Conservation (phyloP, 202 grass and related monocot species). For the Schoenoplectus tabernaemontani region DNA sequence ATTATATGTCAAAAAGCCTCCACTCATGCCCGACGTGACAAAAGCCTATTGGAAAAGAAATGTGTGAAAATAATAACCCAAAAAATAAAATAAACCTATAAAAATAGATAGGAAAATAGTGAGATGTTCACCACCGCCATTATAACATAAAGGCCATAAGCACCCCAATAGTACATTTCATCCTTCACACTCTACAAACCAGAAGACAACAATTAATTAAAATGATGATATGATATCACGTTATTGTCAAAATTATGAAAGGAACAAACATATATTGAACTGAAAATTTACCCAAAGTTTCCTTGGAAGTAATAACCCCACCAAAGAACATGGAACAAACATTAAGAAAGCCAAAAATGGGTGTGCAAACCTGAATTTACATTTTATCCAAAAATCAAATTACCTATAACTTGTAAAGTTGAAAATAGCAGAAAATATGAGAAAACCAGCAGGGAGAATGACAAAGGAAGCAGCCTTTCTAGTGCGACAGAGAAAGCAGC, state of each 20-base stretch:
- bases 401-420: background rate
- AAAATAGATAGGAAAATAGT: conserved; percentile 24
- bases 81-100: background rate
- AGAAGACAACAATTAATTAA: conserved; percentile 12
- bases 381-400: conserved; percentile 10
- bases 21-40: conserved; percentile 55
- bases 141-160: conserved; percentile 78
- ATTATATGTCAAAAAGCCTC: conserved; percentile 87
- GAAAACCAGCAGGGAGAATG: background rate
- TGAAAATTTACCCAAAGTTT: conserved; percentile 55
- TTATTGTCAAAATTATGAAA: conserved; percentile 6
- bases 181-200: conserved; percentile 51
- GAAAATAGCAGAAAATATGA: background rate
- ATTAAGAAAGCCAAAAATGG: conserved; percentile 89
- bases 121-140: conserved; percentile 57
- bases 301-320: conserved; percentile 69
- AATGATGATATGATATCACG: conserved; percentile 18
- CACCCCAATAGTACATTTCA: conserved; percentile 79
- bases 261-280: conserved; percentile 16
- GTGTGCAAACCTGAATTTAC: conserved; percentile 72
- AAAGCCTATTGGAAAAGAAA: conserved; percentile 41
- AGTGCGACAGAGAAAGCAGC: too few species aligned
- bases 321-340: conserved; percentile 80
- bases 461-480: background rate
- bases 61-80: background rate